Conservation (phyloP, 2,329 filamentous ascomycete genomes). For the Penicillium brevicompactum region DNA sequence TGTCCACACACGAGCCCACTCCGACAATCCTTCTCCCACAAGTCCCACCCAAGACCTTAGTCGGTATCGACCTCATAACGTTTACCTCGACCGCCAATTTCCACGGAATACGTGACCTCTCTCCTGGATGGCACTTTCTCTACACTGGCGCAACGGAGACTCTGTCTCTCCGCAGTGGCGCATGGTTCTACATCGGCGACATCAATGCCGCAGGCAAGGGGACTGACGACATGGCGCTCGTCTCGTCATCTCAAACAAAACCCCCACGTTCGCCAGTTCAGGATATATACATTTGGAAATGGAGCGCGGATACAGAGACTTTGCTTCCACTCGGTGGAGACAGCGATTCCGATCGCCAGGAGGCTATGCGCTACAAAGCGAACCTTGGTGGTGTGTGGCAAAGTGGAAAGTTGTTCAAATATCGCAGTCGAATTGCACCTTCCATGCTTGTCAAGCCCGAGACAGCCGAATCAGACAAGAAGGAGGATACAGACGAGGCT, state of each 20-base stretch:
- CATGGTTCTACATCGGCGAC: constrained; percentile 60
- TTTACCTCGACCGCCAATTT: constrained; percentile 66
- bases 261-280: constrained; percentile 19
- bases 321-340: constrained; percentile 35
- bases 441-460: constrained; percentile 49
- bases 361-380: constrained; percentile 55
- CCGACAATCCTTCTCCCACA: constrained; percentile 47
- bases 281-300: constrained; percentile 58
- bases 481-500: constrained; percentile 6
- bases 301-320: constrained; percentile 47
- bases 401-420: constrained; percentile 47
- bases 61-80: constrained; percentile 58
- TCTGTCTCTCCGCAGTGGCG: constrained; percentile 62
- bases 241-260: constrained; percentile 18
- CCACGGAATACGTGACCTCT: constrained; percentile 61
- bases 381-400: constrained; percentile 61
- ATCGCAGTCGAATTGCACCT: constrained; percentile 42
- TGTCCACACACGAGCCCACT: constrained; percentile 33
- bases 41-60: constrained; percentile 51
- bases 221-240: constrained; percentile 17
- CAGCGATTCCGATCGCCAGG: constrained; percentile 45
- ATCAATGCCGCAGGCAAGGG: constrained; percentile 25
- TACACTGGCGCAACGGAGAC: constrained; percentile 62
- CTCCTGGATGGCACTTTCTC: constrained; percentile 62
- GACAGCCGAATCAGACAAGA: constrained; percentile 1